These are phyloP conservation scores for Starmera stellimalicola DNA, from an alignment of 1,139 yeast species.

Conservation along the genomic window DNA sequence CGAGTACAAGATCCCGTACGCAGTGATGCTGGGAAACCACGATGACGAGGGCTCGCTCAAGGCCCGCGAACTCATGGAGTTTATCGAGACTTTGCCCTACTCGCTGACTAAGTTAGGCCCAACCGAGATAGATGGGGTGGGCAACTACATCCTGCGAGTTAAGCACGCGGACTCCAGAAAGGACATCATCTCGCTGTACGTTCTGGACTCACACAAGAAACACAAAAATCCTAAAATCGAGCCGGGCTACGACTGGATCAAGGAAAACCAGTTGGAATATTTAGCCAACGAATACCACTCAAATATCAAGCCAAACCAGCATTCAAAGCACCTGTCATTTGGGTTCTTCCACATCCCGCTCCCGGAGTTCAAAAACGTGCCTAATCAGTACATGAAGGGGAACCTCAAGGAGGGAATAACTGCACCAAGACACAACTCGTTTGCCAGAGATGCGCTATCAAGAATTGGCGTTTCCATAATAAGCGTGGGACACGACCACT, in stretches of 20 bases:
- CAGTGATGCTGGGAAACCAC: slow-evolving; percentile 70
- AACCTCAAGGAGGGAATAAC: slow-evolving; percentile 60
- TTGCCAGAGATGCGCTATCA: slow-evolving; percentile 48
- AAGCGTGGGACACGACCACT: slow-evolving; percentile 90
- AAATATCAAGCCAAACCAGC: slow-evolving; percentile 24
- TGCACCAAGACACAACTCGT: slow-evolving; percentile 64
- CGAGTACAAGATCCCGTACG: slow-evolving; percentile 62
- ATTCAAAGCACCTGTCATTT: slow-evolving; percentile 55
- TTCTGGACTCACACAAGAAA: slow-evolving; percentile 76
- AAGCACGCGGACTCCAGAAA: slow-evolving; percentile 24
- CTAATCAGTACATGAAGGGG: slow-evolving; percentile 40
- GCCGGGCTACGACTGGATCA: slow-evolving; percentile 84
- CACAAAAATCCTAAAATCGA: slow-evolving; percentile 52
- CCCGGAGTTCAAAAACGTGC: slow-evolving; percentile 59
- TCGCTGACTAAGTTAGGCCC: slow-evolving; percentile 60
- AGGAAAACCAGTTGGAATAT: slow-evolving; percentile 60
- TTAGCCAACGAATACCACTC: slow-evolving; percentile 31
- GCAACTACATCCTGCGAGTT: slow-evolving; percentile 59
- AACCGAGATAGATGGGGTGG: slow-evolving; percentile 59
- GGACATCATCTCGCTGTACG: slow-evolving; percentile 46
- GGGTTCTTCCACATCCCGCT: slow-evolving; percentile 92
- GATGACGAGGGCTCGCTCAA: slow-evolving; percentile 63
- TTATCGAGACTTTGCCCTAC: slow-evolving; percentile 52
- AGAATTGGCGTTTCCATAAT: slow-evolving; percentile 61
- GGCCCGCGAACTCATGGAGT: slow-evolving; percentile 51